Percentiles rank a stretch among this genome's conserved stretches.
Evolutionary conservation across 495 filamentous ascomycete genomes (phyloP).

Genomic region (Aspergillus wentii): DNA sequence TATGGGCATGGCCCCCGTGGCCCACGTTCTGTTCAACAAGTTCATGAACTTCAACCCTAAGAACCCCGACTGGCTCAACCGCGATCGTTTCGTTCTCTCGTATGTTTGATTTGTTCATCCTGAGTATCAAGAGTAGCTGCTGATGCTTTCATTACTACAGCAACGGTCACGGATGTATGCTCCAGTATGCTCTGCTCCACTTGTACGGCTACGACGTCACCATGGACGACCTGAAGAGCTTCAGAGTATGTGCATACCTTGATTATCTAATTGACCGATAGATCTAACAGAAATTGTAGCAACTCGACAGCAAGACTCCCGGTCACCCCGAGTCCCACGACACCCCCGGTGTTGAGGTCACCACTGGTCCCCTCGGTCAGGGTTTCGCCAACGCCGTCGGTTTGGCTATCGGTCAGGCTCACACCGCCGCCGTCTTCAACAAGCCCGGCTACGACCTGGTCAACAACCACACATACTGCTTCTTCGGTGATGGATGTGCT

Average conservation of each 20-base stretch:
- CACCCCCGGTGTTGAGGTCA: slow-evolving; percentile 95
- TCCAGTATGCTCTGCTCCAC: slow-evolving; percentile 97
- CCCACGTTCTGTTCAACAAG: slow-evolving; percentile 97
- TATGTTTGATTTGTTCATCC: slow-evolving; percentile 48
- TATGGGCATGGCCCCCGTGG: slow-evolving; percentile 97
- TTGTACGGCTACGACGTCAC: slow-evolving; percentile 84
- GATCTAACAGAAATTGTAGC: slow-evolving; percentile 33
- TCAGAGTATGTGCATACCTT: slow-evolving; percentile 68
- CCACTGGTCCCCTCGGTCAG: slow-evolving; percentile 93
- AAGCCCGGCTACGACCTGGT: slow-evolving; percentile 89
- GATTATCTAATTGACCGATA: not conserved
- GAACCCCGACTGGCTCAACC: slow-evolving; percentile 94
- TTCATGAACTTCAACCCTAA: slow-evolving; percentile 99
- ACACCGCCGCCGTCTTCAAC: slow-evolving; percentile 89
- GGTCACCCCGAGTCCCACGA: slow-evolving; percentile 97
- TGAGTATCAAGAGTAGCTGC: slow-evolving; percentile 3
- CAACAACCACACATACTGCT: slow-evolving; percentile 94
- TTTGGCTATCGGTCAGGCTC: slow-evolving; percentile 92
- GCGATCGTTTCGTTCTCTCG: slow-evolving; percentile 98
- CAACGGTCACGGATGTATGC: slow-evolving; percentile 98
- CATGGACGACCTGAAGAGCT: slow-evolving; percentile 88
- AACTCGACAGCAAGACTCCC: slow-evolving; percentile 88
- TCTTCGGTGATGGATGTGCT: slow-evolving; percentile 97
- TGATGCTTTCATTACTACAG: slow-evolving; percentile 38
- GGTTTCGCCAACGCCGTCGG: slow-evolving; percentile 94